Evolutionary conservation across 2,329 filamentous ascomycete species (phyloP).

Genomic region (Apiospora koreana): DNA sequence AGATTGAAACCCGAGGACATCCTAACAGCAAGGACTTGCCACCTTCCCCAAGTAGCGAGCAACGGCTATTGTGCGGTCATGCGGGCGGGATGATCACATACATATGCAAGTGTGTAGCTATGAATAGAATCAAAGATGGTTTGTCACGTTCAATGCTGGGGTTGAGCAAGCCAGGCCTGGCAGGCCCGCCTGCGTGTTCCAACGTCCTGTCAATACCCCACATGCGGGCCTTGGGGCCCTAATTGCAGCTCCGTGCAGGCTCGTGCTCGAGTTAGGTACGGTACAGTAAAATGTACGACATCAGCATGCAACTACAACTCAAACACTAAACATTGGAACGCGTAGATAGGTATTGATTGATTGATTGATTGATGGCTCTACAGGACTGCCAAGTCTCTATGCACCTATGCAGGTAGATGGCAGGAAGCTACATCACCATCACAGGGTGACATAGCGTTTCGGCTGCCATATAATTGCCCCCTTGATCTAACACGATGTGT

Average conservation of each 20-base stretch:
- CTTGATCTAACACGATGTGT: neutral
- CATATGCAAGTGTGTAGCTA: slow-evolving; percentile 3
- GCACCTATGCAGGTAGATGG: neutral
- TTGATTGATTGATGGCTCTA: neutral
- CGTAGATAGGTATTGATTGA: no score
- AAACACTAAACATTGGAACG: neutral
- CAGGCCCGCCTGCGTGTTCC: neutral
- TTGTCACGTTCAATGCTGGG: neutral
- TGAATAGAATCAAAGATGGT: slow-evolving; percentile 7
- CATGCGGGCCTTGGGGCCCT: neutral
- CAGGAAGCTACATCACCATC: neutral
- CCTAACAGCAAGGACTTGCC: neutral
- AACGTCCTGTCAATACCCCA: neutral
- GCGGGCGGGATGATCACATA: neutral
- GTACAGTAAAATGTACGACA: no score
- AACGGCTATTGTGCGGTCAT: neutral
- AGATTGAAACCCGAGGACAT: neutral
- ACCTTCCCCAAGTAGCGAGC: neutral
- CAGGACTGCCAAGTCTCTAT: neutral
- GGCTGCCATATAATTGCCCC: neutral
- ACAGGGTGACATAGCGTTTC: neutral
- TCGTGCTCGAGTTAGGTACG: neutral
- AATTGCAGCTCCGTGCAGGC: neutral
- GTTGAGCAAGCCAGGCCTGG: no score
- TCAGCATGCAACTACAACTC: neutral